A percentile compares a stretch with the other conserved stretches of the same genome.
Evolutionary conservation across 495 filamentous ascomycete genomes (phyloP).

Genomic region (Xylaria grammica): DNA sequence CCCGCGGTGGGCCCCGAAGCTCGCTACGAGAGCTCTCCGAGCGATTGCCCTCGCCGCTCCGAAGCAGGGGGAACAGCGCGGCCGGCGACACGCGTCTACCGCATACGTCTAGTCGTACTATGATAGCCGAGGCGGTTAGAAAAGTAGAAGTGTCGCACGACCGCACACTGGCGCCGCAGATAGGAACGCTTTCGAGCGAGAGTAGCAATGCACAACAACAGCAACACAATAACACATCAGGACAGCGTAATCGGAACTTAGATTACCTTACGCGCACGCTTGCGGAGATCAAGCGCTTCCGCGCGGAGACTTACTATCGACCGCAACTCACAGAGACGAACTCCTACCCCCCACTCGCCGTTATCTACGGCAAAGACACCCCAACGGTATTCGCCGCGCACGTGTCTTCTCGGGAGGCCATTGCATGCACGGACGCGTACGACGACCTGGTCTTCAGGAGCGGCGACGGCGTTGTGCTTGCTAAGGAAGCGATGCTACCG

Average conservation of each 20-base stretch:
- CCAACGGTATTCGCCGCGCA: constrained; percentile 84
- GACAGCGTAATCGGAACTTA: constrained; percentile 50
- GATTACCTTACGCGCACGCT: constrained; percentile 82
- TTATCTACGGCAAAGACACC: constrained; percentile 87
- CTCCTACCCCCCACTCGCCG: constrained; percentile 77
- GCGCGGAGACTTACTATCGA: constrained; percentile 68
- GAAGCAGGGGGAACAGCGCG: constrained; percentile 37
- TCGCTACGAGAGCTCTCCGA: constrained; percentile 47
- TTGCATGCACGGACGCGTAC: constrained; percentile 78
- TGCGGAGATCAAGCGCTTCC: constrained; percentile 71
- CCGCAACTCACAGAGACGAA: constrained; percentile 65
- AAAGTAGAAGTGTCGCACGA: constrained; percentile 44
- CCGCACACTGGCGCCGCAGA: constrained; percentile 54
- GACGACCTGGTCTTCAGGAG: constrained; percentile 86
- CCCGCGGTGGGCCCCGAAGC: constrained; percentile 38
- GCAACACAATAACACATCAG: constrained; percentile 52
- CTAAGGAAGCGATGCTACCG: constrained; percentile 84
- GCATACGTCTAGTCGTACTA: constrained; percentile 27
- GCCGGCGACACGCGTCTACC: constrained; percentile 31
- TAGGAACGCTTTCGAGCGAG: constrained; percentile 46
- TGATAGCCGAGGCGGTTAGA: constrained; percentile 31
- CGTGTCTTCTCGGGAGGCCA: constrained; percentile 65
- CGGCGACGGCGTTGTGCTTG: constrained; percentile 90
- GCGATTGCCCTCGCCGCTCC: constrained; percentile 34
- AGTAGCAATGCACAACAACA: constrained; percentile 20